phyloP scores from a whole-genome alignment of 805 yeast species.

The Torulaspora gathmanii region DNA sequence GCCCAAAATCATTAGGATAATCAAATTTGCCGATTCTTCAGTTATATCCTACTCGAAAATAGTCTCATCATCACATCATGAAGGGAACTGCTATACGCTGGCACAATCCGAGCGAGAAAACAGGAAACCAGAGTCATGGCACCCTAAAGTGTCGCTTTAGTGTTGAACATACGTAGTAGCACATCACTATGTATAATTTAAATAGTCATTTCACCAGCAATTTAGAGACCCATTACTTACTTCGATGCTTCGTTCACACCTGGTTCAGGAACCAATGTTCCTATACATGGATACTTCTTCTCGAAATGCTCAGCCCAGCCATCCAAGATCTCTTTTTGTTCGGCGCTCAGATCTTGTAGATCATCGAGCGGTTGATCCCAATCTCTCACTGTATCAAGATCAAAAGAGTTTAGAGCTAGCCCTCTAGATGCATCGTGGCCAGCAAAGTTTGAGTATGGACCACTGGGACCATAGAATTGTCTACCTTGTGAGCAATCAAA shows the following conservation, averaged over 20 bases:
- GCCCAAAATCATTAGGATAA: constrained; percentile 1
- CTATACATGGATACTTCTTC: constrained; percentile 77
- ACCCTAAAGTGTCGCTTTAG: background rate
- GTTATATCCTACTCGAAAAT: constrained; percentile 10
- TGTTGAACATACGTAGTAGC: background rate
- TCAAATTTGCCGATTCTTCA: constrained; percentile 2
- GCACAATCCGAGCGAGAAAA: background rate
- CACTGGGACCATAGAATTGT: constrained; percentile 90
- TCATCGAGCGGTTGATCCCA: constrained; percentile 75
- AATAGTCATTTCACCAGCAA: background rate
- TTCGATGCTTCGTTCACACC: constrained; percentile 23
- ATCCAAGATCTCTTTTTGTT: constrained; percentile 63
- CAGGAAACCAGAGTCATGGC: background rate
- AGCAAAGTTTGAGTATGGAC: constrained; percentile 91
- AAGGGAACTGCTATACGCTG: background rate
- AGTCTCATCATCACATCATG: background rate
- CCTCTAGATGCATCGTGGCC: constrained; percentile 96
- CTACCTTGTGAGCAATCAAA: constrained; percentile 79
- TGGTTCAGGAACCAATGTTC: constrained; percentile 52
- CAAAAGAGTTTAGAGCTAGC: constrained; percentile 83
- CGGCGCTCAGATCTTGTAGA: constrained; percentile 52
- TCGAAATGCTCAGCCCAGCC: constrained; percentile 84
- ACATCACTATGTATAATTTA: background rate
- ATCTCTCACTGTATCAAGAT: constrained; percentile 55
- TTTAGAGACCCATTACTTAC: background rate